These are phyloP conservation scores for Aspergillus taichungensis DNA, from an alignment of 495 filamentous ascomycete genomes.

Conservation along the genomic window DNA sequence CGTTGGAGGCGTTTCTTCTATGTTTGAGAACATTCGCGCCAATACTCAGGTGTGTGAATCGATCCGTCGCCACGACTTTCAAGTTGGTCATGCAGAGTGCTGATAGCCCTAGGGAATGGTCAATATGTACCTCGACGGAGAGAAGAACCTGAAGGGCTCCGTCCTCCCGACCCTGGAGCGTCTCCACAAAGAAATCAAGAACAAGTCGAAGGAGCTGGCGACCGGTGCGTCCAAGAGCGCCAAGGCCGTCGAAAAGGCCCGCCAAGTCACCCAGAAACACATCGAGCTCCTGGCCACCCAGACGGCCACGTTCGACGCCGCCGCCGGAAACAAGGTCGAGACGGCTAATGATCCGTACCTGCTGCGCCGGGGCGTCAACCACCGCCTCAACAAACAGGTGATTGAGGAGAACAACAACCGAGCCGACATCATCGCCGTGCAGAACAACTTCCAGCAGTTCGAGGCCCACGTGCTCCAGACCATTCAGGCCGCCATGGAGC, in stretches of 20 bases:
- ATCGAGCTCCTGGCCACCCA: slow-evolving; percentile 88
- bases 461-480: slow-evolving; percentile 77
- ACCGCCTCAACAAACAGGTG: slow-evolving; percentile 84
- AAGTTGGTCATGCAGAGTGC: too few relatives aligned
- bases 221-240: slow-evolving; percentile 76
- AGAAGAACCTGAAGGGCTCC: slow-evolving; percentile 72
- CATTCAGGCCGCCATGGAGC: slow-evolving; percentile 71
- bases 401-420: slow-evolving; percentile 91
- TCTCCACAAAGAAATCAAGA: slow-evolving; percentile 91
- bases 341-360: slow-evolving; percentile 79
- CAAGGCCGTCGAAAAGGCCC: slow-evolving; percentile 86
- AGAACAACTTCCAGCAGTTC: slow-evolving; percentile 81
- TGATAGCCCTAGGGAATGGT: slow-evolving; percentile 54
- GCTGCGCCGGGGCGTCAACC: slow-evolving; percentile 66
- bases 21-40: slow-evolving; percentile 86
- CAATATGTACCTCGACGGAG: slow-evolving; percentile 79
- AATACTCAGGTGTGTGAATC: slow-evolving; percentile 67
- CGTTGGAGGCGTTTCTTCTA: slow-evolving; percentile 70
- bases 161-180: slow-evolving; percentile 84
- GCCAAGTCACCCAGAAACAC: slow-evolving; percentile 81
- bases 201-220: slow-evolving; percentile 79
- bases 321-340: slow-evolving; percentile 52
- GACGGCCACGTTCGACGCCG: slow-evolving; percentile 64
- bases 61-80: too few relatives aligned
- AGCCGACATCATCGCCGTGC: slow-evolving; percentile 79